phyloP scores from a whole-genome alignment of 2,329 filamentous ascomycete species.

The Akanthomyces lecanii region DNA sequence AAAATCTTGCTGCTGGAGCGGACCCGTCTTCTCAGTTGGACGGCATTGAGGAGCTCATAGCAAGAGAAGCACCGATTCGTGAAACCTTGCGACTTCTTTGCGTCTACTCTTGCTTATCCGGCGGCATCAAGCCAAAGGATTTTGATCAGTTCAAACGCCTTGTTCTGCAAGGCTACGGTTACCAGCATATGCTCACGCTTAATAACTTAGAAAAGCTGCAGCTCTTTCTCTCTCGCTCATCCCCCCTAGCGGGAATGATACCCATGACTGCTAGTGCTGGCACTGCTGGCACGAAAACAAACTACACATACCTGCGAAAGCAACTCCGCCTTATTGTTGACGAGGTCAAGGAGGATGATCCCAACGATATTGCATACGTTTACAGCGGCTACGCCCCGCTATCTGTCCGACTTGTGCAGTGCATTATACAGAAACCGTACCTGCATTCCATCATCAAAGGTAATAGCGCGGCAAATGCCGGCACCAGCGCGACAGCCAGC shows the following conservation, averaged over 20 bases:
- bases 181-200: constrained; percentile 89
- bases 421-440: constrained; percentile 85
- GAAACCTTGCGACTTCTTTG: constrained; percentile 82
- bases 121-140: constrained; percentile 83
- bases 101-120: constrained; percentile 84
- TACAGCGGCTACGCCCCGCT: constrained; percentile 96
- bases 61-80: constrained; percentile 74
- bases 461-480: constrained; percentile 36
- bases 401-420: constrained; percentile 86
- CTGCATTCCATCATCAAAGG: constrained; percentile 67
- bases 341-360: constrained; percentile 91
- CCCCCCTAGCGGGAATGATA: constrained; percentile 75
- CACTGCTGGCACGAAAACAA: constrained; percentile 67
- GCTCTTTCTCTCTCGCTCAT: constrained; percentile 72
- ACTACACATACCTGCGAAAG: constrained; percentile 85
- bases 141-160: constrained; percentile 85
- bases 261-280: constrained; percentile 60
- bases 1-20: constrained; percentile 86
- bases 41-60: constrained; percentile 89
- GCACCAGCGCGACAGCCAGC: constrained; percentile 39
- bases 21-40: constrained; percentile 89
- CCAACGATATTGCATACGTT: constrained; percentile 94
- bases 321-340: constrained; percentile 86
- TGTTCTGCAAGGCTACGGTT: constrained; percentile 88
- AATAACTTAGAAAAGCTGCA: constrained; percentile 85